Evolutionary conservation across 2,329 filamentous ascomycete genomes (phyloP).

Genomic region (Rosellinia necatrix): DNA sequence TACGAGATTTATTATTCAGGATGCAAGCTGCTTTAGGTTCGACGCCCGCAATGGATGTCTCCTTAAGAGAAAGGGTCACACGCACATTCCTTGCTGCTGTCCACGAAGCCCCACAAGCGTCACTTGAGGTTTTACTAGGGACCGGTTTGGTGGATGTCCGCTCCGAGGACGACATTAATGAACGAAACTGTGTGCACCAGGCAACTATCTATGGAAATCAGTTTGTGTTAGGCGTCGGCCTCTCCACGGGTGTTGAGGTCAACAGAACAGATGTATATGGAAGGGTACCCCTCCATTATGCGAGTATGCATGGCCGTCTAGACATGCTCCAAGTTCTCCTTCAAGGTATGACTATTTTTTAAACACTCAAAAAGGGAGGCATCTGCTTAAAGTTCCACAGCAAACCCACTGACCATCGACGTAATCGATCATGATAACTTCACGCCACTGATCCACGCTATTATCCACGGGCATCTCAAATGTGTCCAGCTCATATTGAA

Average conservation of each 20-base stretch:
- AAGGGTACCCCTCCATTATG: conserved; percentile 90
- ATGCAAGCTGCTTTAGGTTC: conserved; percentile 63
- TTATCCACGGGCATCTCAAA: conserved; percentile 81
- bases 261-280: conserved; percentile 90
- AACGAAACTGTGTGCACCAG: conserved; percentile 94
- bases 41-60: conserved; percentile 52
- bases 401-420: conserved; percentile 77
- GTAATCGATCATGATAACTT: conserved; percentile 96
- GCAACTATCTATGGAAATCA: conserved; percentile 91
- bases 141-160: conserved; percentile 87
- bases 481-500: conserved; percentile 80
- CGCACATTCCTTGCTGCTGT: conserved; percentile 89
- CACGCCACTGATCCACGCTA: conserved; percentile 91
- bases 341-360: conserved; percentile 51
- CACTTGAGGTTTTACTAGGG: conserved; percentile 75
- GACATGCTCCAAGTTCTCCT: conserved; percentile 81
- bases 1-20: conserved; percentile 80
- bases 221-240: conserved; percentile 75
- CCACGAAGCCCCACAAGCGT: conserved; percentile 78
- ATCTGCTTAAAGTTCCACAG: conserved; percentile 42
- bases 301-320: conserved; percentile 89
- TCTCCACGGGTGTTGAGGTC: conserved; percentile 77
- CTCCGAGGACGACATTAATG: conserved; percentile 96
- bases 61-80: conserved; percentile 76
- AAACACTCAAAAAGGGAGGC: not conserved